Conservation (phyloP, 2,329 filamentous ascomycete genomes). For the Lasiodiplodia hormozganensis region DNA sequence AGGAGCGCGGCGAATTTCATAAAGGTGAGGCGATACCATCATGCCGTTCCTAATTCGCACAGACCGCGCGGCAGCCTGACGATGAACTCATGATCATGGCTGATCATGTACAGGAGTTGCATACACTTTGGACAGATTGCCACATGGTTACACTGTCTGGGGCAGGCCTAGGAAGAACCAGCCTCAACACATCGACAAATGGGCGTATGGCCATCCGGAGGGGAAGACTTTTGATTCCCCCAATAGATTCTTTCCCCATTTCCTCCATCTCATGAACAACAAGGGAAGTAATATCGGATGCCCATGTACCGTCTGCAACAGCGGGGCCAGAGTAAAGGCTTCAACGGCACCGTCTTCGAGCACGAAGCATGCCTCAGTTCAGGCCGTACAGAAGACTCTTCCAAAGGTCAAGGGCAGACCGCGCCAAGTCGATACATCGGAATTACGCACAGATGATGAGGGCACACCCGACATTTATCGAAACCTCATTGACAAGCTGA, state of each 20-base stretch:
- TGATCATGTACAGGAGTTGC: conserved; percentile 37
- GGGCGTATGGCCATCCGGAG: conserved; percentile 64
- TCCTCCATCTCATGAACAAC: conserved; percentile 62
- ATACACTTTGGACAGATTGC: conserved; percentile 61
- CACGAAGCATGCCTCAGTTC: neutral
- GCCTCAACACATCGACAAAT: conserved; percentile 57
- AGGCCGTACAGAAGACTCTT: conserved; percentile 20
- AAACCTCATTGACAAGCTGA: conserved; percentile 56
- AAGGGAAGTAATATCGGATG: conserved; percentile 52
- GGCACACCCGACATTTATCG: conserved; percentile 63
- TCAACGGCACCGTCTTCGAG: conserved; percentile 17
- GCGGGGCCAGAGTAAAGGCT: neutral
- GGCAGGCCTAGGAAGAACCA: conserved; percentile 52
- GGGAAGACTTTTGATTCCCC: conserved; percentile 61
- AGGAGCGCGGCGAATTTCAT: conserved; percentile 45
- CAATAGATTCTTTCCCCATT: conserved; percentile 63
- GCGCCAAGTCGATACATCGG: conserved; percentile 18
- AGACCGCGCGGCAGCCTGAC: neutral
- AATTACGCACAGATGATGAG: conserved; percentile 53
- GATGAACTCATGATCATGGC: neutral
- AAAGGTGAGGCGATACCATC: neutral
- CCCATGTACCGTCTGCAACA: conserved; percentile 57
- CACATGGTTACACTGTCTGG: conserved; percentile 61
- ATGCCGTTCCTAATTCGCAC: neutral
- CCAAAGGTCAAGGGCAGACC: conserved; percentile 31